Percentiles rank a stretch among this genome's conserved stretches.
These are phyloP conservation scores for Pleurotus ostreatus DNA, from an alignment of 768 basidiomycete genomes.

Conservation along the genomic window DNA sequence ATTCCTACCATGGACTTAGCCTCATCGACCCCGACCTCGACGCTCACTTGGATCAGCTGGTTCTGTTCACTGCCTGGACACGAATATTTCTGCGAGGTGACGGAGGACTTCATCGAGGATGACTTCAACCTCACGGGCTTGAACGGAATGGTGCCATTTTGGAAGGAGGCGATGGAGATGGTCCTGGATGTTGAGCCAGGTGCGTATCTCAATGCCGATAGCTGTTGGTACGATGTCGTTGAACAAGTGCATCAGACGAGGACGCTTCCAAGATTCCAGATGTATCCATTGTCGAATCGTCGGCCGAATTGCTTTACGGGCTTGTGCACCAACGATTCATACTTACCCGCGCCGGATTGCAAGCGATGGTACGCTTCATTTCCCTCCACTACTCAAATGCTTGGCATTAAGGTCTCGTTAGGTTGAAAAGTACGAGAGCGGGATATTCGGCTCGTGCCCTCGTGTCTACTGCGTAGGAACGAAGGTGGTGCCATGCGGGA, in stretches of 20 bases:
- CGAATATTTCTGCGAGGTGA: conserved; percentile 97
- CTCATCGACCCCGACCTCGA: conserved; percentile 87
- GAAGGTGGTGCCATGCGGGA: conserved; percentile 91
- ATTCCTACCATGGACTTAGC: conserved; percentile 37
- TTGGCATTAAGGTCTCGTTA: conserved; percentile 24
- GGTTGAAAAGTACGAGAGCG: conserved; percentile 95
- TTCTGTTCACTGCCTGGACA: conserved; percentile 93
- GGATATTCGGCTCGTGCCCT: conserved; percentile 90
- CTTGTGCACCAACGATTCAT: conserved; percentile 98
- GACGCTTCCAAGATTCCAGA: conserved; percentile 96
- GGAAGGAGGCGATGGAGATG: conserved; percentile 99
- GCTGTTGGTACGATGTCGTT: neutral
- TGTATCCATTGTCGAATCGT: conserved; percentile 96
- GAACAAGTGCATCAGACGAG: conserved; percentile 55
- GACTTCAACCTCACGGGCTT: conserved; percentile 98
- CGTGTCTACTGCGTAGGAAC: conserved; percentile 89
- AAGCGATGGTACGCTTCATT: conserved; percentile 75
- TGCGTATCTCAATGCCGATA: conserved; percentile 35
- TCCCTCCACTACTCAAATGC: conserved; percentile 9
- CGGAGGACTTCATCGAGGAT: conserved; percentile 99
- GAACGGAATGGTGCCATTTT: conserved; percentile 95
- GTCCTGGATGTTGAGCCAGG: conserved; percentile 98
- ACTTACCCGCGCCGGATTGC: conserved; percentile 88
- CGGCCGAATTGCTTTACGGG: conserved; percentile 95
- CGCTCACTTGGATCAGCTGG: conserved; percentile 94